These are phyloP conservation scores for Diaporthe aspalathi DNA, from an alignment of 2,329 filamentous ascomycete genomes.

Conservation along the genomic window DNA sequence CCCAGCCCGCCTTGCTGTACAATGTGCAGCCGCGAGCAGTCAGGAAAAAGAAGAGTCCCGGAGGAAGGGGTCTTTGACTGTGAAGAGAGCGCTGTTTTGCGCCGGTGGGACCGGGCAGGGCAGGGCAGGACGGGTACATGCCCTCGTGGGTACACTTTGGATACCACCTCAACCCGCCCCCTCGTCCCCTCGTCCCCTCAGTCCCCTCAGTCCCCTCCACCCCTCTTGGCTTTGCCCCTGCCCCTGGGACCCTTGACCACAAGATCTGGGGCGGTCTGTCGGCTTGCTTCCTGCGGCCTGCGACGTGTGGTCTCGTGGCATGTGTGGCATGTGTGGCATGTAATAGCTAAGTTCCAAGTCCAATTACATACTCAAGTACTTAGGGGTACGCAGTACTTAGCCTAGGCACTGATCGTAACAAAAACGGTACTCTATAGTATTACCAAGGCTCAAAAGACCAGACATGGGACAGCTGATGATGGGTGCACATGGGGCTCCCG, in stretches of 20 bases:
- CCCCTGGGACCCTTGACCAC: constrained; percentile 16
- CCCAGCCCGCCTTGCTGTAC: background rate
- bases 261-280: constrained; percentile 29
- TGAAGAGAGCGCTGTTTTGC: constrained; percentile 31
- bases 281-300: constrained; percentile 1
- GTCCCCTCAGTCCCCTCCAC: no score
- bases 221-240: background rate
- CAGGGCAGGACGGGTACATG: background rate
- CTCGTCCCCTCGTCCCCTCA: no score
- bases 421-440: no score
- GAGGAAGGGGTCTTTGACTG: background rate
- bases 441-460: no score
- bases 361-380: no score
- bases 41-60: background rate
- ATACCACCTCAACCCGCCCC: constrained; percentile 25
- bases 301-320: background rate
- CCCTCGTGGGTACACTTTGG: constrained; percentile 1
- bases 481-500: background rate
- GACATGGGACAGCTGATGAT: no score
- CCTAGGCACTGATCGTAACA: no score
- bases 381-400: no score
- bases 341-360: no score
- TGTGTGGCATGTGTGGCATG: no score
- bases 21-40: constrained; percentile 1
- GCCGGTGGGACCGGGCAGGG: constrained; percentile 23